Base-by-base conservation (phyloP, 1,139 yeast species). In the Kodamaea alishanica region DNA sequence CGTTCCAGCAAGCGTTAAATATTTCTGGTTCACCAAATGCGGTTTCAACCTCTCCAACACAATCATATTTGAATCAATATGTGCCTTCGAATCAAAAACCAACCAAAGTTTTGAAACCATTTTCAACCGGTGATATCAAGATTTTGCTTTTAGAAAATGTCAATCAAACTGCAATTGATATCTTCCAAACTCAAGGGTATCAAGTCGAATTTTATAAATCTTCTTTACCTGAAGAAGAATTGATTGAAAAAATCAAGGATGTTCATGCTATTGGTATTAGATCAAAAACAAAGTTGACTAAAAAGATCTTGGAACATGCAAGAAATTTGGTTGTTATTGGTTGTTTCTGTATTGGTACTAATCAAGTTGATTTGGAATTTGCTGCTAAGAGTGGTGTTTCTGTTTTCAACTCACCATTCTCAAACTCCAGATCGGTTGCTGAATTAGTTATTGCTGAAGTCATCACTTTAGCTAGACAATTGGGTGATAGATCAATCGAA, bases 281-380 rank as follows among this genome's bases (percentile, higher is more conserved):
- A 73, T 90, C 97, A 45, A 92, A 94, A 73, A 92, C 98, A 41
- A 85, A 82, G 63, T 75, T 92, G 57, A 87, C 92, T 29, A 84
- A 79, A 52, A 81, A 79, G 45, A 79, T 92, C 28, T 74, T 92
- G 55, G 75, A 79, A 49, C 87, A 85, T 52, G 98, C 98, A 40
- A 84, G 82, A 61, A 87, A 92, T 69, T 75, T 92, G 65, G 88
- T 87, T 26, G 90, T 80, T 32, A 74, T 94, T 65, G 99, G 99
- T 42, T 92, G 99, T 72, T 92, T 92, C 84, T 92, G 99, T 75
- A 92, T 92, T 56, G 99, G 99, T 58, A 94, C 98, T 43, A 92
- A 92, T 70, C 99, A 92, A 71, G 99, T 92, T 42, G 94, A 92
- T 62, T 76, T 92, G 51, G 87, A 85, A 50, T 85, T 64, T 55